Percentiles rank a stretch among this genome's conserved stretches.
These are phyloP conservation scores for Trametopsis cervina DNA, from an alignment of 768 basidiomycete species.

Conservation along the genomic window DNA sequence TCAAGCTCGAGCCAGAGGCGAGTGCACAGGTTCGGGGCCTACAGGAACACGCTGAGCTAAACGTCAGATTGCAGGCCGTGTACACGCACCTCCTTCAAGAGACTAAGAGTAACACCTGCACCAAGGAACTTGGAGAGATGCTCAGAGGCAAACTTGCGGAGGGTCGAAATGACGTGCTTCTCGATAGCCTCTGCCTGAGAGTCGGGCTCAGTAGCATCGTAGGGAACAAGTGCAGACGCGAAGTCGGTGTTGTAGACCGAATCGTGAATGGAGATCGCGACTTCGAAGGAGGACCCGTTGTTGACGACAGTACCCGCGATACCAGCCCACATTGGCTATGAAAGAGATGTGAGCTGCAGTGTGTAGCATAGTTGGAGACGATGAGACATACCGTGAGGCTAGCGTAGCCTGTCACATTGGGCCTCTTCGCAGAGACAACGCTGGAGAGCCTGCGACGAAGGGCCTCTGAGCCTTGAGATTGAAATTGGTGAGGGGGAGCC, in stretches of 20 bases:
- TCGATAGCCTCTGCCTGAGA: conserved; percentile 58
- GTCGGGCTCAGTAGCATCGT: conserved; percentile 41
- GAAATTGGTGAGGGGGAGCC: conserved; percentile 47
- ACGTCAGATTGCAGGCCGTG: conserved; percentile 5
- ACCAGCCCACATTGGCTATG: conserved; percentile 85
- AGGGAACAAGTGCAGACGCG: conserved; percentile 49
- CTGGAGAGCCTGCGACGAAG: conserved; percentile 66
- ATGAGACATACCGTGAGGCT: conserved; percentile 54
- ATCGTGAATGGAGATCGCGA: conserved; percentile 78
- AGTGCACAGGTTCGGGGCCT: conserved; percentile 80
- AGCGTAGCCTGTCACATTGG: conserved; percentile 49
- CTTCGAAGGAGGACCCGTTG: conserved; percentile 55
- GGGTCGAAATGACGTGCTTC: conserved; percentile 50
- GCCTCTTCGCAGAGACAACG: conserved; percentile 39
- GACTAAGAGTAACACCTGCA: conserved; percentile 64
- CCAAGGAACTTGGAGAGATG: conserved; percentile 86
- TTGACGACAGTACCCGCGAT: conserved; percentile 58
- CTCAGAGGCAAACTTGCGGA: conserved; percentile 66
- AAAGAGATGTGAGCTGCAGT: conserved; percentile 12
- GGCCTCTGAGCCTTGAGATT: conserved; percentile 57
- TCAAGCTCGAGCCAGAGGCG: conserved; percentile 79
- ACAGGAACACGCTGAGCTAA: conserved; percentile 11
- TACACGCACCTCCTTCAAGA: conserved; percentile 57
- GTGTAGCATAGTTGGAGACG: not conserved
- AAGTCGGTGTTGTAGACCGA: conserved; percentile 83